Evolutionary conservation across 345 rosid species (phyloP).

Genomic region (Alliaria petiolata): DNA sequence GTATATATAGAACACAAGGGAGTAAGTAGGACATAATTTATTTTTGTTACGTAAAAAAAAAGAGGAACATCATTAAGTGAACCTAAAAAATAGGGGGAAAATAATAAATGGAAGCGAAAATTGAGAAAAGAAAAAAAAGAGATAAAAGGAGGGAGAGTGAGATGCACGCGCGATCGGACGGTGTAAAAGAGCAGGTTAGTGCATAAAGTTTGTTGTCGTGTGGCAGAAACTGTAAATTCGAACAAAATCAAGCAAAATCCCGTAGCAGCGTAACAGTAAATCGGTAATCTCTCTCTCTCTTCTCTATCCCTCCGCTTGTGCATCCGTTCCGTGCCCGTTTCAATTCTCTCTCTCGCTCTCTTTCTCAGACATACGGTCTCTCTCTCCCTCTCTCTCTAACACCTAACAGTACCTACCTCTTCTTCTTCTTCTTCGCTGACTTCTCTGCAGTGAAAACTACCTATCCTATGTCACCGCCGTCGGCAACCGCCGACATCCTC

Average conservation of each 20-base stretch:
- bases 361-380: constrained; percentile 9
- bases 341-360: constrained; percentile 7
- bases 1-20: too few species aligned
- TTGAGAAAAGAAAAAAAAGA: neutral
- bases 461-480: constrained; percentile 36
- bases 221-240: constrained; percentile 16
- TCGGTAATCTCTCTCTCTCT: neutral
- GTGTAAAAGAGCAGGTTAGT: neutral
- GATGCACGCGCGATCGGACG: constrained; percentile 24
- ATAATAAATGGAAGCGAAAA: neutral
- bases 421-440: constrained; percentile 3
- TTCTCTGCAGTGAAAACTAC: constrained; percentile 20
- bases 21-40: neutral
- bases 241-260: constrained; percentile 16
- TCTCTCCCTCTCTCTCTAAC: constrained; percentile 20
- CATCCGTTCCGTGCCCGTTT: constrained; percentile 17
- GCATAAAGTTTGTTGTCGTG: constrained; percentile 16
- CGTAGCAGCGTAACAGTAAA: constrained; percentile 29
- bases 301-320: constrained; percentile 3
- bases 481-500: constrained; percentile 21
- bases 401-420: constrained; percentile 13
- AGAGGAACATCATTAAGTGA: neutral
- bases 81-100: neutral
- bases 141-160: neutral
- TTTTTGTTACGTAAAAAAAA: neutral